A percentile compares a stretch with the other conserved stretches of the same genome.
These are phyloP conservation scores for Agaricus blazei DNA, from an alignment of 768 basidiomycete genomes.

Conservation along the genomic window DNA sequence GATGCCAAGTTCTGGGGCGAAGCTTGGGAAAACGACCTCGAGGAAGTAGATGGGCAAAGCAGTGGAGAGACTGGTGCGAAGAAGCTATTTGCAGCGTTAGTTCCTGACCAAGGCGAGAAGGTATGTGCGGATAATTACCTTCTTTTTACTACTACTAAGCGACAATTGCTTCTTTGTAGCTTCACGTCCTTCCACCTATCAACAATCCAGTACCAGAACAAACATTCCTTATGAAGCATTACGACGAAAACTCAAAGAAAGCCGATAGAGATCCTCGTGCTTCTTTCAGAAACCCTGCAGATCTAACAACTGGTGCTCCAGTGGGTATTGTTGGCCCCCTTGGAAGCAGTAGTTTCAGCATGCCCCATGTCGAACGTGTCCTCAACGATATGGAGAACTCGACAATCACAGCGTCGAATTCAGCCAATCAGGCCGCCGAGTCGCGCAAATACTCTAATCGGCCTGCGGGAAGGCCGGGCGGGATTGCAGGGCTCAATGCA, in stretches of 20 bases:
- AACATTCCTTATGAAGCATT: slow-evolving; percentile 84
- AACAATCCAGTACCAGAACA: slow-evolving; percentile 86
- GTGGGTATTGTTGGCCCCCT: slow-evolving; percentile 92
- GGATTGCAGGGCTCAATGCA: slow-evolving; percentile 33
- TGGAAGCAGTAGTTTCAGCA: slow-evolving; percentile 76
- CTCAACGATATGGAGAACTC: slow-evolving; percentile 82
- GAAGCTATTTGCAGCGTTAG: slow-evolving; percentile 62
- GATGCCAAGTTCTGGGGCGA: slow-evolving; percentile 78
- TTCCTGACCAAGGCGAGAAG: slow-evolving; percentile 72
- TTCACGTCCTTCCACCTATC: slow-evolving; percentile 64
- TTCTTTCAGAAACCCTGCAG: slow-evolving; percentile 76
- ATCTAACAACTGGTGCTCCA: slow-evolving; percentile 44
- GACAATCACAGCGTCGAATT: slow-evolving; percentile 25
- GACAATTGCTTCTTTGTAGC: slow-evolving; percentile 29
- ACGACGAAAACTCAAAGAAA: slow-evolving; percentile 89
- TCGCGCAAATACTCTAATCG: slow-evolving; percentile 23
- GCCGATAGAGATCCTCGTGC: slow-evolving; percentile 86
- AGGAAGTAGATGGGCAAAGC: slow-evolving; percentile 32
- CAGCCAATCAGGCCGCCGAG: slow-evolving; percentile 19
- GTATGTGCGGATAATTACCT: slow-evolving; percentile 32
- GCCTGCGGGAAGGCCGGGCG: slow-evolving; percentile 31
- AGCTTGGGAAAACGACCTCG: slow-evolving; percentile 73
- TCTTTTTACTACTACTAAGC: slow-evolving; percentile 6
- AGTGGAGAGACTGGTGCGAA: slow-evolving; percentile 56
- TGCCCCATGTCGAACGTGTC: slow-evolving; percentile 86